Conservation (phyloP, 495 filamentous ascomycete genomes). For the Penicillium robsamsonii region DNA sequence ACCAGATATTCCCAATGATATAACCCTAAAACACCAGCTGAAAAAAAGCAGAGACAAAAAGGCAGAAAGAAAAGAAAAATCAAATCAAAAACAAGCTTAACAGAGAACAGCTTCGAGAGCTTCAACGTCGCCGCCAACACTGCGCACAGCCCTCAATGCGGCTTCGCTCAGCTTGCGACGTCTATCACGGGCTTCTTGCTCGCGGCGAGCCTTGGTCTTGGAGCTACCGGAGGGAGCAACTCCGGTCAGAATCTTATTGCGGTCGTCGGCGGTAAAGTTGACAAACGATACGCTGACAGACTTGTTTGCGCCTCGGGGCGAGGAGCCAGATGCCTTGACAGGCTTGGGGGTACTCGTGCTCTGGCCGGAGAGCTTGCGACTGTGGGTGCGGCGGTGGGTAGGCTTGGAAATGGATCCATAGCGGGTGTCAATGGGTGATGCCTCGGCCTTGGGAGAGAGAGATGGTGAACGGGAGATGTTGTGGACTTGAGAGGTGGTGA, state of each 20-base stretch:
- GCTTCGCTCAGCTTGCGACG: slow-evolving; percentile 71
- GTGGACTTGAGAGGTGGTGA: slow-evolving; percentile 29
- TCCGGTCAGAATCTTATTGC: slow-evolving; percentile 75
- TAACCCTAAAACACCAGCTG: slow-evolving; percentile 24
- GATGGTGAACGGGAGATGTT: slow-evolving; percentile 38
- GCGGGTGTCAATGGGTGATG: slow-evolving; percentile 28
- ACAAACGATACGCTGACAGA: slow-evolving; percentile 68
- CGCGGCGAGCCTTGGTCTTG: slow-evolving; percentile 89
- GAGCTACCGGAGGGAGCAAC: slow-evolving; percentile 87
- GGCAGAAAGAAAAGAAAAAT: slow-evolving; percentile 4
- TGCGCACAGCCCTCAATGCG: slow-evolving; percentile 68
- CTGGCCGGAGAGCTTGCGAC: slow-evolving; percentile 39
- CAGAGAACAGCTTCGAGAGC: slow-evolving; percentile 49
- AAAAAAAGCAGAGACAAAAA: slow-evolving; percentile 18
- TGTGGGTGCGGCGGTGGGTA: slow-evolving; percentile 32
- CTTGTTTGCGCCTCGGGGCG: slow-evolving; percentile 36
- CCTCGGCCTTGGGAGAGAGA: slow-evolving; percentile 36
- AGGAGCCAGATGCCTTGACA: slow-evolving; percentile 29
- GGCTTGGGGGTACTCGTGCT: slow-evolving; percentile 39
- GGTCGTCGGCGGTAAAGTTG: slow-evolving; percentile 87
- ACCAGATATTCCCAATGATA: slow-evolving; percentile 28
- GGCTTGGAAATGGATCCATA: slow-evolving; percentile 23
- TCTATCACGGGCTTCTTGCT: slow-evolving; percentile 80
- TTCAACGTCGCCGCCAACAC: slow-evolving; percentile 74
- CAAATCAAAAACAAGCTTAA: slow-evolving; percentile 17